Evolutionary conservation across 176 grass and related monocot species (phyloP), one percentile per base, ranked within the genome.

Genomic region (Hordeum marinum): DNA sequence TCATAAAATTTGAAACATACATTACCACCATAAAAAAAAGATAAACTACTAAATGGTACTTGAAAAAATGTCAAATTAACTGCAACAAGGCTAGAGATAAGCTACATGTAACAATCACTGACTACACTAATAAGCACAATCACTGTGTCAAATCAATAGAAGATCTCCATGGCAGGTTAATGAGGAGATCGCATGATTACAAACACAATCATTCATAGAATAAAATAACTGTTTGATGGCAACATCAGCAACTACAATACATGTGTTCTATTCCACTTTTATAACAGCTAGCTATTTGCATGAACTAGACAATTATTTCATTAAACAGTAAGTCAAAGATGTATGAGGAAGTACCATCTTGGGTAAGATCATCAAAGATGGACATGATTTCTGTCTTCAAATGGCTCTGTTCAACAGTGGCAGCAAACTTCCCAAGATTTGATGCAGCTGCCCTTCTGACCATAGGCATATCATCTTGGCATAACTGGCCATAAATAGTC

Each of bases 381-480:
- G 93, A 95, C 86, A 97, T 88, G 27, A 97, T 87, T 75, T 97
- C 92, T 60, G 80, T 85, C 89, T 93, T 95, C 54, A 98, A 82
- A 90, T 90, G 82, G 66, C 12, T 84, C 13, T 88, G 89, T 84
- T 98, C 95, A 67, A 98, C 62, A 15, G 95, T 98, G 40, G 95
- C 95, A 8, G 93, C 87, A 88, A 98, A 98, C 68, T 93, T 98
- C 77, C 95, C 93, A 43, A 98, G 92, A 80, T 93, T 97, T 32
- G 94, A 94, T 83, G 92, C 95, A 80, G 92, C 95, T 57, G 95
- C 90, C 74, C 95, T 92, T 85, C 95, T 84, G 13, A 98, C 95
- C 96, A 98, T 98, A 88, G 96, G 96, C 91, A 95, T 95, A 83
- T 95, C 96, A 88, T 98, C 96, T 85, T 95, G 96, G 25, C 96